Percentiles rank a stretch among this genome's conserved stretches.
Evolutionary conservation across 2,329 filamentous ascomycete species (phyloP).

Genomic region (Trichoderma atroviride): DNA sequence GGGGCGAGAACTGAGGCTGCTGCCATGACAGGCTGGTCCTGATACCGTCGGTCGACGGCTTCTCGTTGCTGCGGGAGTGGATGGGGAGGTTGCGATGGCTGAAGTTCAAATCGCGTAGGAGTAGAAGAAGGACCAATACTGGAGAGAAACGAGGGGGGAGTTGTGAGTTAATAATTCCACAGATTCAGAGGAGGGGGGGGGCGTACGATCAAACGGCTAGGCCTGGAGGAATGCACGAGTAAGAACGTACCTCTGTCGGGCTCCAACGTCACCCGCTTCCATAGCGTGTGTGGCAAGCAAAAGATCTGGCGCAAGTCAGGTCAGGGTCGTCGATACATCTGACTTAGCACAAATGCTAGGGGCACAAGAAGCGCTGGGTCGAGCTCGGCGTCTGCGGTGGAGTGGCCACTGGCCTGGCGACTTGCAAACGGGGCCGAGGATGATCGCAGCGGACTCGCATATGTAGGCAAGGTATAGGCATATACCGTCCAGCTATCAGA

Average conservation of each 20-base stretch:
- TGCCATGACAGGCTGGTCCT: constrained; percentile 43
- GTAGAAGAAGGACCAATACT: constrained; percentile 34
- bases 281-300: constrained; percentile 44
- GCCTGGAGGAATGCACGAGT: constrained; percentile 33
- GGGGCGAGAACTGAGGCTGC: constrained; percentile 44
- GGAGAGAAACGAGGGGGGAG: constrained; percentile 27
- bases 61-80: constrained; percentile 33
- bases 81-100: constrained; percentile 33
- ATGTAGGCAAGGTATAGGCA: neutral
- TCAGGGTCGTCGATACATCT: constrained; percentile 44
- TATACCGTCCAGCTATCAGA: neutral
- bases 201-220: constrained; percentile 29
- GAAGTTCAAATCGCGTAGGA: constrained; percentile 33
- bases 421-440: constrained; percentile 23
- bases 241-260: constrained; percentile 44
- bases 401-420: constrained; percentile 26
- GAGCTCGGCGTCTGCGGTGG: constrained; percentile 25
- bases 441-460: constrained; percentile 27
- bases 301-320: constrained; percentile 42
- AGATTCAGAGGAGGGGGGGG: constrained; percentile 13
- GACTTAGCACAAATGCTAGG: constrained; percentile 35
- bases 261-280: constrained; percentile 45
- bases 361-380: constrained; percentile 27
- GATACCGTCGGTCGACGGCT: constrained; percentile 37
- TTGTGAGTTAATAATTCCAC: constrained; percentile 35